Conservation (phyloP, 805 yeast genomes). For the Yamadazyma endophytica region DNA sequence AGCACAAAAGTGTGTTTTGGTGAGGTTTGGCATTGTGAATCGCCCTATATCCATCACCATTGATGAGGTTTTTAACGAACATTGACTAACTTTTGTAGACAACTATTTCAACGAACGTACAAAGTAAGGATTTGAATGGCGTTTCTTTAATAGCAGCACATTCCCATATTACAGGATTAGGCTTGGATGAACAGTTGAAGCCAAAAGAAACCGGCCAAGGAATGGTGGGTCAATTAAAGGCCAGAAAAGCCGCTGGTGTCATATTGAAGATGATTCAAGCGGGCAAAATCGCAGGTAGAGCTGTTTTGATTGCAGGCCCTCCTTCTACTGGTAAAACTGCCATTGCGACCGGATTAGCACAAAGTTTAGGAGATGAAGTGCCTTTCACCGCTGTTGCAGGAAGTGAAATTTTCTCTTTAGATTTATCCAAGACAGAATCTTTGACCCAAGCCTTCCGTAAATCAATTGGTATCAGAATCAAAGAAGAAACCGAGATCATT, state of each 20-base stretch:
- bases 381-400: slow-evolving; percentile 97
- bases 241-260: slow-evolving; percentile 94
- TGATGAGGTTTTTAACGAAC: too few species aligned
- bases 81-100: too few species aligned
- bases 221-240: slow-evolving; percentile 95
- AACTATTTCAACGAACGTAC: slow-evolving; percentile 28
- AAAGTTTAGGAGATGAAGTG: slow-evolving; percentile 69
- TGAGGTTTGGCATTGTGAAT: too few species aligned
- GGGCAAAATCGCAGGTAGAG: slow-evolving; percentile 95
- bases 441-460: slow-evolving; percentile 94
- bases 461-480: slow-evolving; percentile 91
- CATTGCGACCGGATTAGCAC: slow-evolving; percentile 88
- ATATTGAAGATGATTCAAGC: slow-evolving; percentile 89
- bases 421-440: slow-evolving; percentile 92
- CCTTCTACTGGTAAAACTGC: slow-evolving; percentile 99
- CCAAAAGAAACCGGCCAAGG: slow-evolving; percentile 83
- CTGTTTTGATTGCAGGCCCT: slow-evolving; percentile 94
- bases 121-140: slow-evolving; percentile 33
- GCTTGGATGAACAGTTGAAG: slow-evolving; percentile 85
- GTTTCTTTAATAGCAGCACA: slow-evolving; percentile 92
- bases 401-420: slow-evolving; percentile 87
- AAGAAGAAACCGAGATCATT: slow-evolving; percentile 94
- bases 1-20: too few species aligned
- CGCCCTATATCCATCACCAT: too few species aligned
- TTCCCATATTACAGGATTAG: slow-evolving; percentile 93